phyloP scores from a whole-genome alignment of 1,284 basidiomycete genomes.

The Cronartium ribicola region DNA sequence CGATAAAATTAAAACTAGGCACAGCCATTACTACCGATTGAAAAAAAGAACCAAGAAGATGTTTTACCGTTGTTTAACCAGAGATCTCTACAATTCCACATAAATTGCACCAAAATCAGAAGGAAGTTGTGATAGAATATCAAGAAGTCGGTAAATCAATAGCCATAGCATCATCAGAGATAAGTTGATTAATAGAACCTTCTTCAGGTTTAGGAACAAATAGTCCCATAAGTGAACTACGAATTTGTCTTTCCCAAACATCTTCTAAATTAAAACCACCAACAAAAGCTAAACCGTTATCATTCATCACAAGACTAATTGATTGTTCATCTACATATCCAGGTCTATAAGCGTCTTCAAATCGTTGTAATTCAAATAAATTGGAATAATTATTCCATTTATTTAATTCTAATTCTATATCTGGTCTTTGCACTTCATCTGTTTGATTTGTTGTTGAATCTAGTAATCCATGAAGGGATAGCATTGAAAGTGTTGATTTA shows the following conservation, averaged over 20 bases:
- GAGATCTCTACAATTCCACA: too few relatives aligned
- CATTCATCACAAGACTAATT: conserved; percentile 25
- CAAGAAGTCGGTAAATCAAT: background rate
- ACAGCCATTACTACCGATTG: too few relatives aligned
- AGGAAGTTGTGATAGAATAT: background rate
- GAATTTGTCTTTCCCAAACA: conserved; percentile 38
- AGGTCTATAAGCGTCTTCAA: conserved; percentile 10
- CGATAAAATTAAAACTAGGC: too few relatives aligned
- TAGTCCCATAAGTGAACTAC: conserved; percentile 37
- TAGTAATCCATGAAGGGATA: conserved; percentile 20
- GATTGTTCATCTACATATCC: conserved; percentile 32
- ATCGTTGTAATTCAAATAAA: conserved; percentile 29
- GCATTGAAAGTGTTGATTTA: conserved; percentile 23
- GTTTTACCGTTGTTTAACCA: too few relatives aligned
- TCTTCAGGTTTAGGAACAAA: conserved; percentile 28
- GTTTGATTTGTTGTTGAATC: conserved; percentile 2
- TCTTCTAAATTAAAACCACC: conserved; percentile 32
- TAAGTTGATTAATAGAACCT: conserved; percentile 22
- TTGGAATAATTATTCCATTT: conserved; percentile 36
- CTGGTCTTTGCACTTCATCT: conserved; percentile 6
- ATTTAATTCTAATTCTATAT: conserved; percentile 27
- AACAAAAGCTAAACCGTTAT: conserved; percentile 34
- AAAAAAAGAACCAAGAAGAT: too few relatives aligned
- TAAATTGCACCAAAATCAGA: background rate
- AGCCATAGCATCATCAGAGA: conserved; percentile 7